Evolutionary conservation across 139 green algal species (phyloP), one percentile per base, ranked within the genome.

Genomic region (Zygnema cylindricum): DNA sequence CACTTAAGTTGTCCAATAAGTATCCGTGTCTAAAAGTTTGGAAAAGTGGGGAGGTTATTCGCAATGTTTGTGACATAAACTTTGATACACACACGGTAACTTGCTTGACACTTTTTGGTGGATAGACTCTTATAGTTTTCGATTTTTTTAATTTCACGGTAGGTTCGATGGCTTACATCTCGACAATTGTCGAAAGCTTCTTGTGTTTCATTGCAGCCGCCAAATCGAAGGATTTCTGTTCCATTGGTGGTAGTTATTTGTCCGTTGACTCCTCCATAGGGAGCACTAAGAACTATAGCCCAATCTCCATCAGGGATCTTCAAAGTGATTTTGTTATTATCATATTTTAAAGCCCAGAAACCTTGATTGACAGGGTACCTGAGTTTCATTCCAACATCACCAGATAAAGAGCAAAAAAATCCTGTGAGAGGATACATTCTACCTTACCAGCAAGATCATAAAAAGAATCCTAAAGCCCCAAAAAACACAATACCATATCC

Each of bases 281-380:
- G 76, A 41, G 76, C 76, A 1, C 38, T 83, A 43, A 83, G 76
- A 41, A 49, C 32, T n/a, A 83, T 40, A 41, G 22, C 7, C 76
- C 76, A 83, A 43, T 83, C 76, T 41, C 76, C 76, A 1, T 83
- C 76, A n/a, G 76, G 76, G 33, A 83, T 83, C 42, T 36, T n/a
- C 76, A 83, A 1, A 16, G 76, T 30, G 57, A 35, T 35, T 25
- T 25, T 73, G 57, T 30, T 30, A 25, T 73, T 30, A 73, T 30
- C 30, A 30, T 73, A 73, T 73, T 35, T 73, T 30, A 73, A 25
- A 73, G 30, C 30, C 25, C 57, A 30, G 30, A 35, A 25, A 73
- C 57, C 30, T 73, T 25, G 30, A 73, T 35, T 73, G 57, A 35
- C 57, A 73, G 25, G 57, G 25, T 35, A 35, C 30, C 25, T 73